Base-by-base conservation (phyloP, 2,329 filamentous ascomycete species). In the Penicillium sp. region DNA sequence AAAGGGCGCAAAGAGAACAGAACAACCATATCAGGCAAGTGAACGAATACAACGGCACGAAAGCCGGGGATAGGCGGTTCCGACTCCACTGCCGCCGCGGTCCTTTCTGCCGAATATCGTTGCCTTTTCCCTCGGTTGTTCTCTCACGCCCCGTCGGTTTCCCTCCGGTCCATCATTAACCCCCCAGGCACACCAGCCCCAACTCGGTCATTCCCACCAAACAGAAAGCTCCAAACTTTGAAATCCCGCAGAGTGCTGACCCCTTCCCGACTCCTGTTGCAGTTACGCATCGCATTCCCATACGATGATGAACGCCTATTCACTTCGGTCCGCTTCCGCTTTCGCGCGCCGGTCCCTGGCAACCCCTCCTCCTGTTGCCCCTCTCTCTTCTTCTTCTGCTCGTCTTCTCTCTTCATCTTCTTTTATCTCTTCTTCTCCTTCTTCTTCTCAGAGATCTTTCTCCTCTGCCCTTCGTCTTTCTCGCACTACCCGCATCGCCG, bases 271-370 rank as follows among this genome's bases (percentile, higher is more conserved):
- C 28, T 15, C 15, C 47, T 38, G n/a, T n/a, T 14, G 49, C 55
- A 35, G 42, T 49, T 55, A 20, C 22, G 22, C 39, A 52, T 52
- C 37, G 49, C 49, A 49, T 10, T 35, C 50, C 59, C 45, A 49
- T 60, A 70, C 64, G 58, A 76, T 76, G 73, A 69, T 52, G 49
- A 39, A 52, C 49, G 34, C 34, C 20, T 34, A 71, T 67, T 67
- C 74, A 52, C 68, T 74, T 71, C 75, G 74, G 70, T 71, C 71
- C 65, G 71, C 66, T 74, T 76, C 75, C 75, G 75, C 73, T 67
- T 71, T 72, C 67, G 72, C 73, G 70, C 72, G 73, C 63, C 71
- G 71, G 57, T 68, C 70, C 58, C 59, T 73, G 57, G 58, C 61
- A 49, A 67, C 68, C 66, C 66, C 68, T 65, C 69, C 71, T 68